These are phyloP conservation scores for Kalmusia sp. DNA, from an alignment of 2,329 filamentous ascomycete species.

Conservation along the genomic window DNA sequence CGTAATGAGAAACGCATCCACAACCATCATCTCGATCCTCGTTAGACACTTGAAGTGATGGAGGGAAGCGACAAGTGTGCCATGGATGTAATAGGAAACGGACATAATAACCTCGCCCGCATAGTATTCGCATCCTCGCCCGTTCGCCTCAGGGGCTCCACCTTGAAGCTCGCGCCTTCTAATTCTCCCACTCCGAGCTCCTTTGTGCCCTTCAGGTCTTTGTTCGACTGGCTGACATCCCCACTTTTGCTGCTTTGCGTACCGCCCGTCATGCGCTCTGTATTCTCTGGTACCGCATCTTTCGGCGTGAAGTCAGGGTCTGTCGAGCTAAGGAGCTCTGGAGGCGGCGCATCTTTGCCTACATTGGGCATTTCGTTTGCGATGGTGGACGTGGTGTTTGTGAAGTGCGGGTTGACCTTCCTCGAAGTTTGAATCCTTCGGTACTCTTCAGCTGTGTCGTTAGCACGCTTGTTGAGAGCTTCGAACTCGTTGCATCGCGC, in stretches of 20 bases:
- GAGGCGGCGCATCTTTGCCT: slow-evolving; percentile 63
- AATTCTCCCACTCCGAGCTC: slow-evolving; percentile 85
- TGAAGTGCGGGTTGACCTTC: slow-evolving; percentile 66
- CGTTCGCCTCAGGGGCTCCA: slow-evolving; percentile 84
- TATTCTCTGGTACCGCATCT: slow-evolving; percentile 67
- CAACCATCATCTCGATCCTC: slow-evolving; percentile 3
- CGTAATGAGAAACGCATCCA: neutral
- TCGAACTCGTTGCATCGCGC: slow-evolving; percentile 47
- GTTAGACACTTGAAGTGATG: neutral
- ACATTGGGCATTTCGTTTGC: slow-evolving; percentile 68
- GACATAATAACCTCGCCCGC: slow-evolving; percentile 82
- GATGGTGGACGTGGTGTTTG: slow-evolving; percentile 70
- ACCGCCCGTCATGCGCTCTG: slow-evolving; percentile 70
- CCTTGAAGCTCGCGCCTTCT: slow-evolving; percentile 82
- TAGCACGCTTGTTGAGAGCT: slow-evolving; percentile 56
- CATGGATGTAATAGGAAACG: slow-evolving; percentile 38
- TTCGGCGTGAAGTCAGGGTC: slow-evolving; percentile 64
- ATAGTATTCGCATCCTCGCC: slow-evolving; percentile 87
- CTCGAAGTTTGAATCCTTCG: slow-evolving; percentile 64
- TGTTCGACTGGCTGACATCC: slow-evolving; percentile 35
- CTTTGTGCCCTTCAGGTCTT: slow-evolving; percentile 53
- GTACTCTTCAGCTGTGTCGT: slow-evolving; percentile 62
- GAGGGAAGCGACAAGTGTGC: slow-evolving; percentile 5
- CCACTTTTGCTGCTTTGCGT: slow-evolving; percentile 59
- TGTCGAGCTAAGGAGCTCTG: slow-evolving; percentile 65